Percentiles rank a stretch among this genome's conserved stretches.
phyloP scores from a whole-genome alignment of 2,329 filamentous ascomycete species.

The Pseudovirgaria hyperparasitica region DNA sequence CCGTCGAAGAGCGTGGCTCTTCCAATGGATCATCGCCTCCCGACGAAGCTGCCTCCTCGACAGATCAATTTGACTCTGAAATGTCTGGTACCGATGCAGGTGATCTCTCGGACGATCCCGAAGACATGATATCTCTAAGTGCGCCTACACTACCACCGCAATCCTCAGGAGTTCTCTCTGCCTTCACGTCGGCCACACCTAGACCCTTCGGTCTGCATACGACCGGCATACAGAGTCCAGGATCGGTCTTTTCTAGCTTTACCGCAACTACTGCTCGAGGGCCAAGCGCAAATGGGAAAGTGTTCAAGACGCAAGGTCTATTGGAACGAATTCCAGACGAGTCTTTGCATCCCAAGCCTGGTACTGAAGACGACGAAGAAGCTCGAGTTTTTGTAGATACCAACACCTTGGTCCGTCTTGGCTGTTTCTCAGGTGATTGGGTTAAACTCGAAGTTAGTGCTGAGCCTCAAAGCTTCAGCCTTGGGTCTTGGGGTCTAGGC shows the following conservation, averaged over 20 bases:
- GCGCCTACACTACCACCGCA: slow-evolving; percentile 68
- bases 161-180: slow-evolving; percentile 66
- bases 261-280: slow-evolving; percentile 73
- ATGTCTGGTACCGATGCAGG: slow-evolving; percentile 53
- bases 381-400: slow-evolving; percentile 86
- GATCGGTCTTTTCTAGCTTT: slow-evolving; percentile 79
- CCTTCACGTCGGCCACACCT: slow-evolving; percentile 69
- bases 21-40: slow-evolving; percentile 26
- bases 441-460: slow-evolving; percentile 68
- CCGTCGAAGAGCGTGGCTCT: slow-evolving; percentile 56
- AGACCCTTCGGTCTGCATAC: slow-evolving; percentile 57
- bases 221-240: slow-evolving; percentile 69
- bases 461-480: slow-evolving; percentile 56
- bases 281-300: slow-evolving; percentile 53
- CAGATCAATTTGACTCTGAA: slow-evolving; percentile 41
- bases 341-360: slow-evolving; percentile 71
- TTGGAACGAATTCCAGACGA: slow-evolving; percentile 61
- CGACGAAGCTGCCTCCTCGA: slow-evolving; percentile 25
- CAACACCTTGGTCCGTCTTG: slow-evolving; percentile 71
- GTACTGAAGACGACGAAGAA: slow-evolving; percentile 73
- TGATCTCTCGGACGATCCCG: slow-evolving; percentile 81
- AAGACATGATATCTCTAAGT: slow-evolving; percentile 84
- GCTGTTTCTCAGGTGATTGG: slow-evolving; percentile 97
- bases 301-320: slow-evolving; percentile 75
- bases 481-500: slow-evolving; percentile 54